Percentiles rank a stretch among this genome's conserved stretches.
Evolutionary conservation across 768 basidiomycete genomes (phyloP).

Genomic region (Myochromella boudieri): DNA sequence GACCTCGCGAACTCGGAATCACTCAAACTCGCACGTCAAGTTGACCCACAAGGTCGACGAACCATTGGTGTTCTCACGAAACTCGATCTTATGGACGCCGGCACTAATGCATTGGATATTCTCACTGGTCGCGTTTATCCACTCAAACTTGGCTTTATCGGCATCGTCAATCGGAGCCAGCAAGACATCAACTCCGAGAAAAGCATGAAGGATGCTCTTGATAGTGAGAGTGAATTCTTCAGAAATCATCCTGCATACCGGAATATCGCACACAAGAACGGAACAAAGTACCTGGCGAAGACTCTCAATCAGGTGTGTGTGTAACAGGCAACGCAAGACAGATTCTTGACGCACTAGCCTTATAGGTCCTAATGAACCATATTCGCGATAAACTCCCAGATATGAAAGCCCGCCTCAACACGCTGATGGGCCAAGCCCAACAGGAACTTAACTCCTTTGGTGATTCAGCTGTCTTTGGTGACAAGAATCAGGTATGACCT

Average conservation of each 20-base stretch:
- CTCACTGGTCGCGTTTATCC: slow-evolving; percentile 97
- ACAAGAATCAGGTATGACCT: slow-evolving; percentile 72
- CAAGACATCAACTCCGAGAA: slow-evolving; percentile 93
- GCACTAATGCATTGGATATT: slow-evolving; percentile 95
- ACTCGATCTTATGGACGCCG: slow-evolving; percentile 98
- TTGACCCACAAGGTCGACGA: slow-evolving; percentile 94
- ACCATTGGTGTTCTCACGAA: slow-evolving; percentile 98
- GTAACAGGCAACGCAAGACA: neutral
- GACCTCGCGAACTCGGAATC: slow-evolving; percentile 99
- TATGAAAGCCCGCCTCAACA: slow-evolving; percentile 98
- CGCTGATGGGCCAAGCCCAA: slow-evolving; percentile 97
- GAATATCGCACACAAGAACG: slow-evolving; percentile 95
- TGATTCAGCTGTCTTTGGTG: slow-evolving; percentile 88
- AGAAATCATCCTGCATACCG: slow-evolving; percentile 85
- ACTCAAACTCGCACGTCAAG: slow-evolving; percentile 91
- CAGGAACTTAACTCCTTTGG: slow-evolving; percentile 98
- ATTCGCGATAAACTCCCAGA: slow-evolving; percentile 98
- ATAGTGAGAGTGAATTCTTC: slow-evolving; percentile 91
- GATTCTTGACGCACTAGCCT: neutral
- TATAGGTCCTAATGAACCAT: slow-evolving; percentile 89
- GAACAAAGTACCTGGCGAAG: slow-evolving; percentile 93
- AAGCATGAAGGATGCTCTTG: slow-evolving; percentile 80
- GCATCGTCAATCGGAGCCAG: slow-evolving; percentile 96
- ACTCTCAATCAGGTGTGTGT: slow-evolving; percentile 83
- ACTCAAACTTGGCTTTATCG: slow-evolving; percentile 96